Evolutionary conservation across 1,284 basidiomycete genomes (phyloP).

Genomic region (Ustilago shanxiensis): DNA sequence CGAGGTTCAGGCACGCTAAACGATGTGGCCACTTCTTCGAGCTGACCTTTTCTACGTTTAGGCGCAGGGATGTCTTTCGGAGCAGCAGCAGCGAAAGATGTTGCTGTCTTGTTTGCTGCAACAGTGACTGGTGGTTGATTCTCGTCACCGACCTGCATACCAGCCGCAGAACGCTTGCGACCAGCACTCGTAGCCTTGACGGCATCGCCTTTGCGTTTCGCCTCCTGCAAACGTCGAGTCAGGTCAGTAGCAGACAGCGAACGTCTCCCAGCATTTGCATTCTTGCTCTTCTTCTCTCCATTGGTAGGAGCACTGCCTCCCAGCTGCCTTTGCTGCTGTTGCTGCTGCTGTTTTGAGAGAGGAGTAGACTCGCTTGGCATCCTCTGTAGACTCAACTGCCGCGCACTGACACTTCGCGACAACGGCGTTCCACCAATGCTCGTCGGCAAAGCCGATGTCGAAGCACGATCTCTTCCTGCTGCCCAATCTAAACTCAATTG

Average conservation of each 20-base stretch:
- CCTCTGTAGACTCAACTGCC: constrained; percentile 26
- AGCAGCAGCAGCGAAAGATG: constrained; percentile 3
- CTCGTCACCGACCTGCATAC: constrained; percentile 21
- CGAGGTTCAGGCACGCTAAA: background rate
- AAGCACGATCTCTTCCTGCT: constrained; percentile 52
- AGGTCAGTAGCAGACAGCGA: constrained; percentile 47
- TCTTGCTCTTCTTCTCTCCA: constrained; percentile 22
- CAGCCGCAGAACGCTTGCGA: constrained; percentile 35
- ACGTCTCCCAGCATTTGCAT: constrained; percentile 9
- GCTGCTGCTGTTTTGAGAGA: constrained; percentile 10
- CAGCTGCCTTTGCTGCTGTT: background rate
- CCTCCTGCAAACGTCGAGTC: constrained; percentile 48
- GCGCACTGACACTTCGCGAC: constrained; percentile 44
- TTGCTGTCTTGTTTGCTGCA: constrained; percentile 2
- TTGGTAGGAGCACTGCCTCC: constrained; percentile 6
- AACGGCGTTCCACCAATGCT: constrained; percentile 42
- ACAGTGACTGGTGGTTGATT: constrained; percentile 17
- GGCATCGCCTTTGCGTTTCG: constrained; percentile 35
- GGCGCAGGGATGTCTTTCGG: background rate
- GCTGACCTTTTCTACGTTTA: constrained; percentile 28
- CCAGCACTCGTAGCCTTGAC: constrained; percentile 9
- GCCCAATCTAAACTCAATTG: constrained; percentile 58
- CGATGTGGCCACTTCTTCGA: constrained; percentile 19
- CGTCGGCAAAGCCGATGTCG: constrained; percentile 39
- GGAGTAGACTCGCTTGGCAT: constrained; percentile 34